Percentiles rank a stretch among this genome's conserved stretches.
Conservation (phyloP, 1,284 basidiomycete species). For the Abortiporus biennis region DNA sequence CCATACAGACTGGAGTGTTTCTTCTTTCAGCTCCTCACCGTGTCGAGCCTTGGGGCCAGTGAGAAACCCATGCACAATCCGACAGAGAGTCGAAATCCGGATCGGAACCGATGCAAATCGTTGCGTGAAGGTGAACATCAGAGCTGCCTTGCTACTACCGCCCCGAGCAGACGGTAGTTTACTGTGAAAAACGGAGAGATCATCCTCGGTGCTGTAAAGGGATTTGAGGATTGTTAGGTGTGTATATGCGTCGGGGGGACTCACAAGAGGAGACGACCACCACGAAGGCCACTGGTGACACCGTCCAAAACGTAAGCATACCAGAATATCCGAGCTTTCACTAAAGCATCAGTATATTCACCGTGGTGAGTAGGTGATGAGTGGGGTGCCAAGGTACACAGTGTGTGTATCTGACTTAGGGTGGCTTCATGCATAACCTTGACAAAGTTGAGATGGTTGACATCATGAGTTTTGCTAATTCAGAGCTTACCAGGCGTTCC, state of each 20-base stretch:
- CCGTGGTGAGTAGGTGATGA: slow-evolving; percentile 40
- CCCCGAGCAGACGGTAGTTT: slow-evolving; percentile 43
- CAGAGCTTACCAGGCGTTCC: slow-evolving; percentile 41
- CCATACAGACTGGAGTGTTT: slow-evolving; percentile 70
- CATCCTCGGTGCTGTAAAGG: slow-evolving; percentile 51
- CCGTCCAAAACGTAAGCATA: slow-evolving; percentile 81
- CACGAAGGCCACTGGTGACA: slow-evolving; percentile 70
- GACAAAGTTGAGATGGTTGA: slow-evolving; percentile 3
- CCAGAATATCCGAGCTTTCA: slow-evolving; percentile 80
- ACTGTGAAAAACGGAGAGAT: slow-evolving; percentile 62
- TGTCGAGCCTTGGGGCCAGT: slow-evolving; percentile 69
- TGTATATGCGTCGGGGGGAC: slow-evolving; percentile 22
- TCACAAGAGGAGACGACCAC: slow-evolving; percentile 71
- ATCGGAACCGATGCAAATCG: slow-evolving; percentile 58
- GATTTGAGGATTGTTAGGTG: slow-evolving; percentile 8
- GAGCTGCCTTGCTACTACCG: slow-evolving; percentile 23
- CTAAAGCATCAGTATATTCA: slow-evolving; percentile 51
- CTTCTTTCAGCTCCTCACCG: slow-evolving; percentile 52
- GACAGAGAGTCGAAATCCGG: slow-evolving; percentile 64
- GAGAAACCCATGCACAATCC: slow-evolving; percentile 67
- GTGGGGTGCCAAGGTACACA: slow-evolving; percentile 52
- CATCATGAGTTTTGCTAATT: background rate
- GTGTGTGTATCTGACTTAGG: slow-evolving; percentile 60
- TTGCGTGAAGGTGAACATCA: slow-evolving; percentile 31
- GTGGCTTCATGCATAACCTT: slow-evolving; percentile 56